Evolutionary conservation across 225 moss, liverwort and hornwort species (phyloP).

Genomic region (Sphagnum contortum): DNA sequence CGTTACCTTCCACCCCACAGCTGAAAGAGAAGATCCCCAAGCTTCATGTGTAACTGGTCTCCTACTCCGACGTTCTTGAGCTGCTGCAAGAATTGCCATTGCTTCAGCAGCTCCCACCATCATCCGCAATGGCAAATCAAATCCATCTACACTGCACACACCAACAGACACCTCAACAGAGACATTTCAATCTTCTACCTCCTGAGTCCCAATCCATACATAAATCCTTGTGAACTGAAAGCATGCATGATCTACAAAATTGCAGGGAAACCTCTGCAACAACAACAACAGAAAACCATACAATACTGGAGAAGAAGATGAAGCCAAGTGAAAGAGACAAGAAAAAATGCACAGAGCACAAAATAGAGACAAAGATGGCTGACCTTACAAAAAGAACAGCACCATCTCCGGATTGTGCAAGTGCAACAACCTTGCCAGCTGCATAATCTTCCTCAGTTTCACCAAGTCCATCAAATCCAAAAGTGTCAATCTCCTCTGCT

Average conservation of each 20-base stretch:
- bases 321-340: no score
- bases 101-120: conserved; percentile 59
- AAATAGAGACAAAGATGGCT: neutral
- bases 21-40: conserved; percentile 55
- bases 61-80: conserved; percentile 43
- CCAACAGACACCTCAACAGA: neutral
- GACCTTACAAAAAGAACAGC: conserved; percentile 54
- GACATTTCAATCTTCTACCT: no score
- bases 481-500: conserved; percentile 14
- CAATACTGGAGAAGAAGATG: no score
- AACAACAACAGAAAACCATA: no score
- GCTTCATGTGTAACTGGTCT: conserved; percentile 59
- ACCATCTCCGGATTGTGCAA: conserved; percentile 63
- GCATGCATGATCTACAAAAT: neutral
- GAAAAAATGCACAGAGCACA: neutral
- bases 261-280: no score
- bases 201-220: no score
- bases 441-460: conserved; percentile 37
- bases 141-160: conserved; percentile 44
- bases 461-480: conserved; percentile 60
- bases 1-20: conserved; percentile 56
- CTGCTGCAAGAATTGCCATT: conserved; percentile 55
- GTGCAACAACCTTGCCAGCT: conserved; percentile 51
- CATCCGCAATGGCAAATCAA: conserved; percentile 46
- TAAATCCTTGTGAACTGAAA: neutral